These are phyloP conservation scores for Auricularia sp. DNA, from an alignment of 768 basidiomycete genomes.

Conservation along the genomic window DNA sequence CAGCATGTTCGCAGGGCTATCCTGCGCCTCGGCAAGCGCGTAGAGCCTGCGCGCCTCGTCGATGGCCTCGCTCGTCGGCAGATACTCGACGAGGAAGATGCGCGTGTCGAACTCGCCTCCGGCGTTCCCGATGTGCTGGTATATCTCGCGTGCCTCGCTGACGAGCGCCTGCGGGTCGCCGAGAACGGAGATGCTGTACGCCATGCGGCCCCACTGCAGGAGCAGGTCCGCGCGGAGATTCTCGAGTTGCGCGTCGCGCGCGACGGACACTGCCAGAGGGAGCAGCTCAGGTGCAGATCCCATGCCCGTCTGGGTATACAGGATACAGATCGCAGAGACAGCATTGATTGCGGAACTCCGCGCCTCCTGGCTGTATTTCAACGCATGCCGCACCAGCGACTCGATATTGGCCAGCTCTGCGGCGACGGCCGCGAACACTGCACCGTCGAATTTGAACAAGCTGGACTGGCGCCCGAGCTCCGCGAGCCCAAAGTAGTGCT, in stretches of 20 bases:
- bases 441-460: not conserved
- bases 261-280: not conserved
- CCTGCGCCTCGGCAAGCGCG: too few species aligned
- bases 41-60: too few species aligned
- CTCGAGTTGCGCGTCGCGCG: not conserved
- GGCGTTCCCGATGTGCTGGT: not conserved
- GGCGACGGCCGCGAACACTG: not conserved
- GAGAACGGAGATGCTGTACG: not conserved
- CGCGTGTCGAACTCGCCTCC: too few species aligned
- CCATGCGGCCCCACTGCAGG: not conserved
- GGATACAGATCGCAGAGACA: too few species aligned
- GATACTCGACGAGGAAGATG: too few species aligned
- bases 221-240: not conserved
- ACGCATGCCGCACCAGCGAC: too few species aligned
- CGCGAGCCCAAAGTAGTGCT: not conserved
- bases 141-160: not conserved
- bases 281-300: too few species aligned
- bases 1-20: too few species aligned
- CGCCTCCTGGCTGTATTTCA: too few species aligned
- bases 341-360: too few species aligned
- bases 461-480: not conserved
- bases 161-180: not conserved
- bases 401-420: not conserved
- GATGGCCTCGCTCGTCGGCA: too few species aligned
- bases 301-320: too few species aligned